Evolutionary conservation across 1,139 yeast species (phyloP), one percentile per base, ranked within the genome.

Genomic region (Candida gigantensis): DNA sequence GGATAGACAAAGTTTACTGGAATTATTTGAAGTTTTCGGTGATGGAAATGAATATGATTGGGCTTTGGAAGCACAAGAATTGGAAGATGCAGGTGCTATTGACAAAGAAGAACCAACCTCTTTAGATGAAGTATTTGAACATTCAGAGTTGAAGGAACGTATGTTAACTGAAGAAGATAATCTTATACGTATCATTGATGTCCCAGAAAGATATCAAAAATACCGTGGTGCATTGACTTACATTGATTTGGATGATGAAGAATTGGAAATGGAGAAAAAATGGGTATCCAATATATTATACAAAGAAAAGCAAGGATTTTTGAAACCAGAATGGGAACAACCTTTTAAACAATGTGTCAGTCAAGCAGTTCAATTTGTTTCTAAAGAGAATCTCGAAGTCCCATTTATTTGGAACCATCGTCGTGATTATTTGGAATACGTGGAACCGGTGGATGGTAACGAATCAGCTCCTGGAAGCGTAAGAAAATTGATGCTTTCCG

Each of bases 391-490:
- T 37, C 74, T 84, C 45, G 99, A 92, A 57, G 96, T 92, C 3
- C 97, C 98, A n/a, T 87, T 89, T 55, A 89, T 92, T 43, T 90
- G 96, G 87, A 84, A 90, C 24, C 96, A 89, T 55, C 85, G 97
- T 58, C 84, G 95, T 59, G 97, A 92, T 60, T 89, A 85, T 56
- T 70, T 88, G 25, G 68, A 84, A 36, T 69, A 70, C 48, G 75
- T 86, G 9, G 83, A 77, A 50, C 82, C 78, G 37, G 71, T 69
- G 6, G 47, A 49, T 20, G 76, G 77, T 6, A 78, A 76, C 32
- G 77, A 76, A 0, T 46, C 50, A 8, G 43, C 55, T 13, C 67
- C 69, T 34, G 62, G 60, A 19, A 41, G 37, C 15, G 81, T 79
- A 14, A 75, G 70, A 47, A 75, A 75, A 47, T 66, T 83, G 33